Base-by-base conservation (phyloP, 116 monocot genomes). In the Iris pallida region DNA sequence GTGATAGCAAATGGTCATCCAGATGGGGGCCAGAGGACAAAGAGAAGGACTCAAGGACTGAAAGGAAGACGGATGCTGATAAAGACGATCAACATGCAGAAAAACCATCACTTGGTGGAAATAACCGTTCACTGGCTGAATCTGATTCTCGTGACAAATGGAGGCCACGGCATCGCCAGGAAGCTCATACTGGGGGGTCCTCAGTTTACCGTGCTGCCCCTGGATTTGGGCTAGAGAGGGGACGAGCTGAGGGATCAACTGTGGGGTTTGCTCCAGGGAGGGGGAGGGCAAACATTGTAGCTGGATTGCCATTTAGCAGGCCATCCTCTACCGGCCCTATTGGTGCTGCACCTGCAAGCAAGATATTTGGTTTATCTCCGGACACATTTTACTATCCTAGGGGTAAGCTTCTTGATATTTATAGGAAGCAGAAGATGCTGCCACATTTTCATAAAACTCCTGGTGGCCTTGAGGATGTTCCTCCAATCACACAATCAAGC, bases 1-100 rank as follows among this genome's bases (percentile, higher is more conserved):
- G 95, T 6, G 95, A 93, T 68, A 90, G 79, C 62, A 99, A 93
- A 70, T 99, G 99, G 99, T 93, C 99, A 61, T 84, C 90, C 42
- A 79, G 99, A 61, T 99, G 99, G 99, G 99, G 99, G 12, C 99
- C 99, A 40, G 99, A 99, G 11, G 93, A 88, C 62, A 90, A 92
- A 63, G 87, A 89, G 7, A 87, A 78, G 68, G 90, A 95, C 10
- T 8, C 82, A 12, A 77, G 86, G 20, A 40, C 68, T 30, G 99
- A 99, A 13, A 99, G 82, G 76, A 90, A 78, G 70, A 5, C 68
- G 11, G 88, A 82, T 17, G 71, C 15, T 0, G 93, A 84, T 8
- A 93, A 93, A 70, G 98, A 90, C 69, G 90, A 86, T 53, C 10
- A 71, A 18, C 76, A 73, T 68, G 66, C 43, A 74, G 89, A 86